Evolutionary conservation across 2,329 filamentous ascomycete genomes (phyloP).

Genomic region (Hypomyces rosellus): DNA sequence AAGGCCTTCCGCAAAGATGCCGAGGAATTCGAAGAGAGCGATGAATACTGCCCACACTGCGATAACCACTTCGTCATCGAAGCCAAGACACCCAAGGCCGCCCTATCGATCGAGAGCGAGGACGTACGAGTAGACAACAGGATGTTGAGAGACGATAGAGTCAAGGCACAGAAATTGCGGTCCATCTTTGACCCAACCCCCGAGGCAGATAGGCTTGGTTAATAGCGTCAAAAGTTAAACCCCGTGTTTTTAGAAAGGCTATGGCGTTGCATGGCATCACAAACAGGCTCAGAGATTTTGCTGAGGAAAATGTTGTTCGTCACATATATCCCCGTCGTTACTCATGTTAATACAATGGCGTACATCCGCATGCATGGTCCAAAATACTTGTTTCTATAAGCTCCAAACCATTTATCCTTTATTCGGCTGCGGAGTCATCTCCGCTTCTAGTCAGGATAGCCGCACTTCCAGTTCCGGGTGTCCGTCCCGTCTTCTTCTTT

Average conservation of each 20-base stretch:
- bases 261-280: constrained; percentile 25
- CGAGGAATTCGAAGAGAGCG: constrained; percentile 86
- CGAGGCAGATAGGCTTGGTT: constrained; percentile 71
- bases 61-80: constrained; percentile 98
- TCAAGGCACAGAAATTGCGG: constrained; percentile 52
- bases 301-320: constrained; percentile 16
- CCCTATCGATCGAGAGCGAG: constrained; percentile 82
- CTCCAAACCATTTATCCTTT: constrained; percentile 15
- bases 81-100: constrained; percentile 74
- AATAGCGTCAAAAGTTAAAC: constrained; percentile 20
- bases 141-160: constrained; percentile 89
- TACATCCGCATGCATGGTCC: constrained; percentile 20
- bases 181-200: constrained; percentile 72
- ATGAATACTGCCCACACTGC: constrained; percentile 98
- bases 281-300: not conserved
- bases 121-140: constrained; percentile 78
- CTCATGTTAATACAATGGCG: constrained; percentile 33
- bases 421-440: constrained; percentile 35
- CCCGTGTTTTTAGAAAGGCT: constrained; percentile 10
- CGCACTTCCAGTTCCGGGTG: constrained; percentile 62
- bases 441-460: constrained; percentile 65
- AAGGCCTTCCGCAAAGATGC: constrained; percentile 97
- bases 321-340: constrained; percentile 23
- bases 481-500: constrained; percentile 85
- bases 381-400: constrained; percentile 15